Evolutionary conservation across 352 stramenopile species (phyloP).

Genomic region (Globisporangium cystogenes): DNA sequence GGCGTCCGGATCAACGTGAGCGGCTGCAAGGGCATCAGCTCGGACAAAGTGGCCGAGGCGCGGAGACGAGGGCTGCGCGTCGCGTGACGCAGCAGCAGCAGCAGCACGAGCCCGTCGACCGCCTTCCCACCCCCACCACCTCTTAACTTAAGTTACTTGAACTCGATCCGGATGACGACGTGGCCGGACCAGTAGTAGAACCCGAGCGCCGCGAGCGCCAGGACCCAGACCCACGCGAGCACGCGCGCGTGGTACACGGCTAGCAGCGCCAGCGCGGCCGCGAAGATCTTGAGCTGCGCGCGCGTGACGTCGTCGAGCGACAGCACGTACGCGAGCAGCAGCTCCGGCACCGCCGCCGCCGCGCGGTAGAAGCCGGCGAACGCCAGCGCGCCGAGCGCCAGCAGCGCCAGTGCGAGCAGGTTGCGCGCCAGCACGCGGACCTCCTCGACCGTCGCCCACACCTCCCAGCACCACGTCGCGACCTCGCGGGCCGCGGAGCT

Average conservation of each 20-base stretch:
- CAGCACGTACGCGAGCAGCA: constrained; percentile 17
- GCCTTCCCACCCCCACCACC: too few species aligned
- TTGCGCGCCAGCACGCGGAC: constrained; percentile 27
- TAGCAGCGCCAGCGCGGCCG: constrained; percentile 14
- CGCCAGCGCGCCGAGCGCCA: constrained; percentile 15
- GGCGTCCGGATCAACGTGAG: constrained; percentile 45
- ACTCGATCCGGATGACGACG: constrained; percentile 20
- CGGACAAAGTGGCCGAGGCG: constrained; percentile 25
- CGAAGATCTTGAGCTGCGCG: constrained; percentile 35
- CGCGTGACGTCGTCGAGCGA: constrained; percentile 37
- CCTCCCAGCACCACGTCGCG: constrained; percentile 1
- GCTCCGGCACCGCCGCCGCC: constrained; percentile 17
- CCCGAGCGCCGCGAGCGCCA: constrained; percentile 8
- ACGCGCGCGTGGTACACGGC: constrained; percentile 26
- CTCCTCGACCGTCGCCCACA: constrained; percentile 32
- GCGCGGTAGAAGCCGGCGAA: constrained; percentile 29
- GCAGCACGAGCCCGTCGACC: too few species aligned
- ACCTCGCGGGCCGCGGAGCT: background rate
- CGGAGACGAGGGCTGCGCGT: constrained; percentile 28
- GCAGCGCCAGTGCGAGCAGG: constrained; percentile 13
- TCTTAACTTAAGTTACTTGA: constrained; percentile 8
- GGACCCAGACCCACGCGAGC: constrained; percentile 37
- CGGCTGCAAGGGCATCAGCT: constrained; percentile 63
- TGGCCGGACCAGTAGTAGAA: constrained; percentile 59
- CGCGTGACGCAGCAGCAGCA: constrained; percentile 10